Evolutionary conservation across 192 early-diverging fungal genomes (phyloP).

Genomic region (Linnemannia schmuckeri): DNA sequence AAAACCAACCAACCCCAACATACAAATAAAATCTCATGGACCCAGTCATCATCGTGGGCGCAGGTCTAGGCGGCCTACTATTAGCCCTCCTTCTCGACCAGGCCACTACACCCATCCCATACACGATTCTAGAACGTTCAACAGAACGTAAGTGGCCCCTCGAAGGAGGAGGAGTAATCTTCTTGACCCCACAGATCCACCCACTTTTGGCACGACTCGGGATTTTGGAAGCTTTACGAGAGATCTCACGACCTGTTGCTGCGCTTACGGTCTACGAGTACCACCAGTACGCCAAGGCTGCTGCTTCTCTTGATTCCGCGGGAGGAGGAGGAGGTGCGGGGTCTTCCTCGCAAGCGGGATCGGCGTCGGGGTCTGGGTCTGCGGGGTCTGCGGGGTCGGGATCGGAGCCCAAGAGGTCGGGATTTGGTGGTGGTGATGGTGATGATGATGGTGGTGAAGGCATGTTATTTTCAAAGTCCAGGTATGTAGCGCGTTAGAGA

Average conservation of each 20-base stretch:
- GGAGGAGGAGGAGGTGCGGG: too few relatives aligned
- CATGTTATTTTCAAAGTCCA: not conserved
- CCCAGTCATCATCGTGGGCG: constrained; percentile 6
- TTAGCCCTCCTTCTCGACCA: constrained; percentile 7
- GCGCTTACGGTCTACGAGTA: constrained; percentile 14
- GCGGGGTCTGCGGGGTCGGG: not conserved
- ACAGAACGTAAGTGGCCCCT: constrained; percentile 25
- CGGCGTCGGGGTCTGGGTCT: not conserved
- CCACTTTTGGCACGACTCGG: constrained; percentile 33
- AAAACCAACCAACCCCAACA: too few relatives aligned
- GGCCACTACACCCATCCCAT: not conserved
- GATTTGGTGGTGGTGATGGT: not conserved
- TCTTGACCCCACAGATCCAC: constrained; percentile 34
- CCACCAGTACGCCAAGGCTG: not conserved
- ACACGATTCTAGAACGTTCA: constrained; percentile 26
- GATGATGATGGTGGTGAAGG: not conserved
- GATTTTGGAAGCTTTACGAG: not conserved
- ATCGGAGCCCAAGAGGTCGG: not conserved
- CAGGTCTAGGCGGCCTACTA: not conserved
- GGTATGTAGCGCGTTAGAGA: not conserved
- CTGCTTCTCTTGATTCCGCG: not conserved
- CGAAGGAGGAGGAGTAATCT: constrained; percentile 36
- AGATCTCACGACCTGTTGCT: constrained; percentile 18
- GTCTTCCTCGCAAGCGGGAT: not conserved
- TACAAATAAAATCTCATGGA: not conserved